Evolutionary conservation across 116 monocot genomes (phyloP), one percentile per base, ranked within the genome.

Genomic region (Iris pallida): DNA sequence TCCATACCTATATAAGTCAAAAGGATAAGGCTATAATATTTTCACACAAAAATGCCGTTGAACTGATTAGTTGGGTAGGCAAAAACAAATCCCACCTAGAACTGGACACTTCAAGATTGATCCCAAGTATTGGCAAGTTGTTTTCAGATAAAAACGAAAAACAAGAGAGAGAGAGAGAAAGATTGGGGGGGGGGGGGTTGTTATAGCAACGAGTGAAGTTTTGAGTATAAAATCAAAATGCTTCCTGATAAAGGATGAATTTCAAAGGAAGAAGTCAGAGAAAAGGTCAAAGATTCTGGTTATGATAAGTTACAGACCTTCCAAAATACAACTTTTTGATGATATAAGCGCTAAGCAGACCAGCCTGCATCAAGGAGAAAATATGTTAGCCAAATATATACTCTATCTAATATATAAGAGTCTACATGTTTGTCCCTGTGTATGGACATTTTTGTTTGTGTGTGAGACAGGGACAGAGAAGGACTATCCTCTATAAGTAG

Each of bases 311-410:
- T 30, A 83, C 78, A 54, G 42, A 97, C 97, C 97, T 97, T 56
- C 92, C 97, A 65, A 97, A 83, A 65, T 97, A 97, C 68, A 97
- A 61, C 49, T 83, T 97, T 68, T 87, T 97, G 62, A 92, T 92
- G 16, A 97, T 76, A 20, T 85, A 97, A 16, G 97, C 97, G 78
- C 97, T 92, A 42, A 90, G 63, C 73, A 97, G 72, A 59, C 97
- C 97, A 55, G 67, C 49, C 97, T 97, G 82, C 73, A 85, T 65
- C 18, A 30, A 19, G 55, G 20, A 51, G 51, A 62, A 52, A n/a
- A 41, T 52, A 0, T 42, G 30, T 40, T 51, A 66, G 66, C 66
- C 63, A 63, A 60, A 63, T 1, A 55, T 61, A 2, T 43, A 16
- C n/a, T 9, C 15, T 5, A 59, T 40, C 6, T 0, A 16, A 42